Evolutionary conservation across 352 stramenopile genomes (phyloP).

Genomic region (Elongisporangium undulatum): DNA sequence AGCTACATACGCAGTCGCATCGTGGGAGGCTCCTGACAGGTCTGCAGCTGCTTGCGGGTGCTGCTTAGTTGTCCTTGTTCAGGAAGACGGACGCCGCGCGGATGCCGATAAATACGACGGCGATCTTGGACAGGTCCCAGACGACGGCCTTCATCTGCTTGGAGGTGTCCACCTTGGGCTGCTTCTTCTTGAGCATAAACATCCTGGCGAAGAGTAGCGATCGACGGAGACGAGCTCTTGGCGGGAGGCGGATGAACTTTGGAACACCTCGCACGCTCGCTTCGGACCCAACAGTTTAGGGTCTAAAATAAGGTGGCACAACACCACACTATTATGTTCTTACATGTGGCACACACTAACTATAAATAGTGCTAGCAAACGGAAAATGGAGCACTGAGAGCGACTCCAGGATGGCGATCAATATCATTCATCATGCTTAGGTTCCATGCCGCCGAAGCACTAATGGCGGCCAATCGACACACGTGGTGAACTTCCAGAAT

Average conservation of each 20-base stretch:
- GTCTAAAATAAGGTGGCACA: background rate
- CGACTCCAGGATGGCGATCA: no score
- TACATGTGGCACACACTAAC: background rate
- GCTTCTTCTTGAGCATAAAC: constrained; percentile 90
- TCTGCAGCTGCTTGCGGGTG: constrained; percentile 4
- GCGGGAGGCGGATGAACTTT: background rate
- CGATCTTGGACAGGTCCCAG: constrained; percentile 77
- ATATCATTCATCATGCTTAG: no score
- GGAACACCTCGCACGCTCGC: background rate
- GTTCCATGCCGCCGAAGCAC: background rate
- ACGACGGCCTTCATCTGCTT: constrained; percentile 75
- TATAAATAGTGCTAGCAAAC: no score
- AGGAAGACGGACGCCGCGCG: constrained; percentile 66
- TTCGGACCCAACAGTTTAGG: background rate
- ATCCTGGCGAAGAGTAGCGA: constrained; percentile 22
- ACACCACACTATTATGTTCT: background rate
- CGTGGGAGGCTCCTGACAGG: background rate
- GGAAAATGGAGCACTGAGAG: no score
- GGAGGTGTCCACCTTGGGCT: constrained; percentile 69
- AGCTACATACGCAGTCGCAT: background rate
- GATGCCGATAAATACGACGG: constrained; percentile 66
- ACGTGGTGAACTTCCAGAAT: background rate
- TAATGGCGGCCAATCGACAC: background rate
- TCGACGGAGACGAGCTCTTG: background rate
- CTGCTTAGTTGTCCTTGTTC: constrained; percentile 50